phyloP scores from a whole-genome alignment of 164 flowering plant genomes.

The Berberis thunbergii region DNA sequence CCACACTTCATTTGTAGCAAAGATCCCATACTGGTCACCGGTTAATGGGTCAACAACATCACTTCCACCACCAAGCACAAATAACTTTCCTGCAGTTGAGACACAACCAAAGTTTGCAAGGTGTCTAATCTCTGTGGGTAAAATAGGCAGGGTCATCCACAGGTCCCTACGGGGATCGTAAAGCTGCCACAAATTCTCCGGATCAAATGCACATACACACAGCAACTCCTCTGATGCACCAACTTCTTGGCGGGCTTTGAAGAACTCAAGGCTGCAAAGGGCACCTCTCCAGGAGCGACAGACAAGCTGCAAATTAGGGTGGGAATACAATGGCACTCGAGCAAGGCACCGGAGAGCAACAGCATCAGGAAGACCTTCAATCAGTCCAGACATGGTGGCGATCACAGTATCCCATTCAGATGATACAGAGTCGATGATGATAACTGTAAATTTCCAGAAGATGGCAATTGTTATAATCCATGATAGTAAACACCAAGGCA shows the following conservation, averaged over 20 bases:
- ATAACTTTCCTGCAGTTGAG: constrained; percentile 66
- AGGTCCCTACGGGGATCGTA: constrained; percentile 71
- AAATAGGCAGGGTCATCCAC: constrained; percentile 83
- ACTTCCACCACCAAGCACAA: constrained; percentile 91
- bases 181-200: constrained; percentile 87
- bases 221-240: constrained; percentile 65
- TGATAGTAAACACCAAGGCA: too few species aligned
- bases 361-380: constrained; percentile 96
- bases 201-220: constrained; percentile 75
- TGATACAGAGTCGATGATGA: neutral
- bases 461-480: too few species aligned
- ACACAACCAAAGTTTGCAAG: constrained; percentile 82
- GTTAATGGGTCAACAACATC: constrained; percentile 88
- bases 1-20: constrained; percentile 93
- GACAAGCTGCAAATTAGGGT: constrained; percentile 71
- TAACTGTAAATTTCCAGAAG: neutral
- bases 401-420: constrained; percentile 12
- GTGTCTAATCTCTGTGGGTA: constrained; percentile 73
- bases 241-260: constrained; percentile 61
- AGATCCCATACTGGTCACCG: constrained; percentile 88
- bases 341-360: constrained; percentile 89
- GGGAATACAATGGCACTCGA: constrained; percentile 65
- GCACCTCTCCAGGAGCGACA: constrained; percentile 81
- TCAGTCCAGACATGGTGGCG: constrained; percentile 62
- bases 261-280: constrained; percentile 57